A percentile compares a stretch with the other conserved stretches of the same genome.
Evolutionary conservation across 345 rosid genomes (phyloP).

Genomic region (Pistacia vera): DNA sequence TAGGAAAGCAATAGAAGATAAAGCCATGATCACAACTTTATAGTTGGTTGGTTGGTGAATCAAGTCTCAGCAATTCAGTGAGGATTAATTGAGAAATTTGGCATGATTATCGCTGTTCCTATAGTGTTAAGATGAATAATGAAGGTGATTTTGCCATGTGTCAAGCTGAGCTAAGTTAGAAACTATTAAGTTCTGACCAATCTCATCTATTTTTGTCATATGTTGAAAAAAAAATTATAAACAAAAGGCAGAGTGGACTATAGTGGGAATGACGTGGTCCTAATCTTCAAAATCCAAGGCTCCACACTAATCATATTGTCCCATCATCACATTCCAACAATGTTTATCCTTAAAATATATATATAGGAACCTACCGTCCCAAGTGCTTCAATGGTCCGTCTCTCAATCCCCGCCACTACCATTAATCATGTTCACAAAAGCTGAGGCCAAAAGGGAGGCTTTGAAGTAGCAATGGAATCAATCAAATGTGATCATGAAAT

Average conservation of each 20-base stretch:
- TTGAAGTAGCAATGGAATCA: slow-evolving; percentile 4
- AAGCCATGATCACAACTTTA: slow-evolving; percentile 11
- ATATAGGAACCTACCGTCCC: slow-evolving; percentile 7
- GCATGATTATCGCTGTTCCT: not conserved
- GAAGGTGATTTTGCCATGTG: slow-evolving; percentile 11
- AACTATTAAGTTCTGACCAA: slow-evolving; percentile 14
- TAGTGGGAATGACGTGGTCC: slow-evolving; percentile 39
- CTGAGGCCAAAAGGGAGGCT: slow-evolving; percentile 24
- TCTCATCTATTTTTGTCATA: slow-evolving; percentile 26
- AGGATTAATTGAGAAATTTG: not conserved
- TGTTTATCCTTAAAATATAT: slow-evolving; percentile 22
- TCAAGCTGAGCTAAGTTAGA: slow-evolving; percentile 6
- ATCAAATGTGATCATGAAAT: not conserved
- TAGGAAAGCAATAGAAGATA: slow-evolving; percentile 6
- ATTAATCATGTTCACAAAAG: slow-evolving; percentile 37
- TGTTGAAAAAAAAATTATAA: slow-evolving; percentile 10
- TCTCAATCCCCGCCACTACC: slow-evolving; percentile 25
- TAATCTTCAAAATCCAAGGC: slow-evolving; percentile 28
- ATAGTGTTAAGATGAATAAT: not conserved
- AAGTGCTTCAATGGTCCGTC: slow-evolving; percentile 31
- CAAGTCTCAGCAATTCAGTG: slow-evolving; percentile 14
- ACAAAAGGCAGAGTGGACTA: not conserved
- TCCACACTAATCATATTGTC: slow-evolving; percentile 53
- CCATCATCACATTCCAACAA: slow-evolving; percentile 45
- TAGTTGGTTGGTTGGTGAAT: slow-evolving; percentile 8